These are phyloP conservation scores for Trichoderma sp. DNA, from an alignment of 2,329 filamentous ascomycete species.

Conservation along the genomic window DNA sequence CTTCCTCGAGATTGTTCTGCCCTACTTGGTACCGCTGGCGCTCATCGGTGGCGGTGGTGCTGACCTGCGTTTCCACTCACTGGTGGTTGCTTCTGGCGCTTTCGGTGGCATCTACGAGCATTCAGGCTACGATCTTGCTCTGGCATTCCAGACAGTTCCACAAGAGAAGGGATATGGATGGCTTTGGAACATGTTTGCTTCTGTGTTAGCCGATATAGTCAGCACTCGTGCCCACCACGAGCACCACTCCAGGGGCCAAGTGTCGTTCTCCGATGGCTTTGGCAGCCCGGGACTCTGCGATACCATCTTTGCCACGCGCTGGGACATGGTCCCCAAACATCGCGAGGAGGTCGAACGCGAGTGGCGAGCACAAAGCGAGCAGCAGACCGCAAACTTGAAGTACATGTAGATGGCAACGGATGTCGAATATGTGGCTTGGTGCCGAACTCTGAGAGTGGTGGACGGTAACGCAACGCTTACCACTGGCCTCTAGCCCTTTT, in stretches of 20 bases:
- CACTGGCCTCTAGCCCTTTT: background rate
- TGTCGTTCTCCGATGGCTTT: background rate
- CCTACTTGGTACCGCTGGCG: background rate
- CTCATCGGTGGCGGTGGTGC: background rate
- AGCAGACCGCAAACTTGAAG: background rate
- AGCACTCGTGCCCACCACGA: background rate
- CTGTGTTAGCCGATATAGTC: background rate
- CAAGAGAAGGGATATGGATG: background rate
- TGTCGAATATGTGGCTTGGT: background rate
- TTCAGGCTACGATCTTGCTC: background rate
- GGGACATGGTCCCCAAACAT: background rate
- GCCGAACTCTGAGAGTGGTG: background rate
- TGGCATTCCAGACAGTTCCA: background rate
- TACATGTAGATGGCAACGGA: background rate
- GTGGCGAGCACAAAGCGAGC: background rate
- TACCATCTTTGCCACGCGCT: background rate
- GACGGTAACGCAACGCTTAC: background rate
- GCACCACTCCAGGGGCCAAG: background rate
- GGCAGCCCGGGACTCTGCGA: background rate
- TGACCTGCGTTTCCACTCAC: background rate
- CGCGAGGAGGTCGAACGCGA: background rate
- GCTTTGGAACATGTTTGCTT: background rate
- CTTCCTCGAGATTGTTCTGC: background rate
- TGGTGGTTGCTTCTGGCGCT: background rate
- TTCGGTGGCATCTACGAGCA: background rate